A percentile compares a stretch with the other conserved stretches of the same genome.
phyloP scores from a whole-genome alignment of 169 alveolate genomes.

The Cryptosporidium sp. region DNA sequence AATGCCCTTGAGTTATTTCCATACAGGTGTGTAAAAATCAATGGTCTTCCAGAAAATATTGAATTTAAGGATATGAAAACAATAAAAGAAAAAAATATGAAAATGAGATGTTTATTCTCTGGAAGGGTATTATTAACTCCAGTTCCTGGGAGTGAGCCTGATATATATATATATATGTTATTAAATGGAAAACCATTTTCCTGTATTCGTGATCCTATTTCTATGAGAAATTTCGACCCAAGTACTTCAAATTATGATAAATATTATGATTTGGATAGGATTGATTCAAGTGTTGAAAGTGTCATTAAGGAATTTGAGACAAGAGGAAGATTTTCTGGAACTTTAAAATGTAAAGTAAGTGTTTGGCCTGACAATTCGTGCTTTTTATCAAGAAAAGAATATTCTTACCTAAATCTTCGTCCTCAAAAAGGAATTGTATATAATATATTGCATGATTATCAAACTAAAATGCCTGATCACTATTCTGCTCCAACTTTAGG shows the following conservation, averaged over 20 bases:
- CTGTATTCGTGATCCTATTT: slow-evolving; percentile 28
- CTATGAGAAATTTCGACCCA: neutral
- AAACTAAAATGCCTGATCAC: slow-evolving; percentile 68
- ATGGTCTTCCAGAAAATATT: slow-evolving; percentile 37
- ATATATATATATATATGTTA: slow-evolving; percentile 49
- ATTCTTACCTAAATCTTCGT: slow-evolving; percentile 65
- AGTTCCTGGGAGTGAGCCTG: slow-evolving; percentile 71
- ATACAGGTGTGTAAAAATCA: slow-evolving; percentile 30
- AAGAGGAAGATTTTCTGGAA: slow-evolving; percentile 45
- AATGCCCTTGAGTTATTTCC: slow-evolving; percentile 58
- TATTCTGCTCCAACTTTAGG: slow-evolving; percentile 74
- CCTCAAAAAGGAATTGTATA: slow-evolving; percentile 74
- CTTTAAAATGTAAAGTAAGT: slow-evolving; percentile 29
- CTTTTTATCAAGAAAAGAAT: slow-evolving; percentile 36
- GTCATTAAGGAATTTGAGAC: slow-evolving; percentile 12
- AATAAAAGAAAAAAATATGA: slow-evolving; percentile 16
- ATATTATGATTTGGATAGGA: slow-evolving; percentile 22
- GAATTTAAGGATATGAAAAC: slow-evolving; percentile 5
- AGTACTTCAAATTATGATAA: neutral
- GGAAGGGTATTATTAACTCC: slow-evolving; percentile 72
- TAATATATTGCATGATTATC: slow-evolving; percentile 55
- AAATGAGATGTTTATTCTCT: slow-evolving; percentile 41
- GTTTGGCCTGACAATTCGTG: slow-evolving; percentile 63
- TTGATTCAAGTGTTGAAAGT: slow-evolving; percentile 4
- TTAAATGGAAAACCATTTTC: slow-evolving; percentile 69